phyloP scores from a whole-genome alignment of 1,284 basidiomycete species.

The Malassezia furfur region DNA sequence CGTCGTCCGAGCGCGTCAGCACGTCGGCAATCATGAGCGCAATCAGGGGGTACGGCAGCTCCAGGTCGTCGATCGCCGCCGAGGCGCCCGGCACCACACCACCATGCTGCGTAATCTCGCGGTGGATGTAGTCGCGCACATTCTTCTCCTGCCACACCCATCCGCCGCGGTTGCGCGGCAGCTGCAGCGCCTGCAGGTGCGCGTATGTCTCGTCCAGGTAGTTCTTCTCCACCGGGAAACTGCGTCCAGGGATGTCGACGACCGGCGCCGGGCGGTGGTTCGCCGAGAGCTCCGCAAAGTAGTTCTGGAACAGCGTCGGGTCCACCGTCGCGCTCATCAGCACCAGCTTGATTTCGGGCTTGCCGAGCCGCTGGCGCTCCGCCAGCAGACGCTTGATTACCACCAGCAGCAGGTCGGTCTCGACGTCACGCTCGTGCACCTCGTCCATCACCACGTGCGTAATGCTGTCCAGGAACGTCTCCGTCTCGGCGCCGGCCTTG shows the following conservation, averaged over 20 bases:
- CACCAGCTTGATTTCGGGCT: conserved; percentile 72
- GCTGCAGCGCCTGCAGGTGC: conserved; percentile 24
- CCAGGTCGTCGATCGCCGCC: conserved; percentile 59
- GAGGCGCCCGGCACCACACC: conserved; percentile 7
- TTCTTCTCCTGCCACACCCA: conserved; percentile 70
- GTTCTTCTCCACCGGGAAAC: conserved; percentile 73
- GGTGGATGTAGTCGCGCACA: conserved; percentile 66
- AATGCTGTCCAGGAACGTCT: conserved; percentile 61
- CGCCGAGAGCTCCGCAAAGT: conserved; percentile 59
- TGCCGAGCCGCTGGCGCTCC: conserved; percentile 61
- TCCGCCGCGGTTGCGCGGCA: conserved; percentile 48
- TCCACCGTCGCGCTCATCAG: conserved; percentile 96
- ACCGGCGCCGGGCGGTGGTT: conserved; percentile 59
- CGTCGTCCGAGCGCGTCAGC: conserved; percentile 64
- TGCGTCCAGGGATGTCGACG: conserved; percentile 79
- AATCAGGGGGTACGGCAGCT: conserved; percentile 72
- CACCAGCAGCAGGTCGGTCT: conserved; percentile 82
- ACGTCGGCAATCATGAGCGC: conserved; percentile 74
- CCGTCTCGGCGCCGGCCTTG: conserved; percentile 17
- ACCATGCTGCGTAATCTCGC: conserved; percentile 53
- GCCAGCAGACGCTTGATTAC: conserved; percentile 76
- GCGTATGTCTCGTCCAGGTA: conserved; percentile 70
- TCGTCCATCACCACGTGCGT: conserved; percentile 92
- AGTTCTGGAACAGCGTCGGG: conserved; percentile 73
- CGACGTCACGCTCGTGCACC: conserved; percentile 90